A percentile compares a stretch with the other conserved stretches of the same genome.
Evolutionary conservation across 1,284 basidiomycete species (phyloP).

Genomic region (Moniliophthora roreri): DNA sequence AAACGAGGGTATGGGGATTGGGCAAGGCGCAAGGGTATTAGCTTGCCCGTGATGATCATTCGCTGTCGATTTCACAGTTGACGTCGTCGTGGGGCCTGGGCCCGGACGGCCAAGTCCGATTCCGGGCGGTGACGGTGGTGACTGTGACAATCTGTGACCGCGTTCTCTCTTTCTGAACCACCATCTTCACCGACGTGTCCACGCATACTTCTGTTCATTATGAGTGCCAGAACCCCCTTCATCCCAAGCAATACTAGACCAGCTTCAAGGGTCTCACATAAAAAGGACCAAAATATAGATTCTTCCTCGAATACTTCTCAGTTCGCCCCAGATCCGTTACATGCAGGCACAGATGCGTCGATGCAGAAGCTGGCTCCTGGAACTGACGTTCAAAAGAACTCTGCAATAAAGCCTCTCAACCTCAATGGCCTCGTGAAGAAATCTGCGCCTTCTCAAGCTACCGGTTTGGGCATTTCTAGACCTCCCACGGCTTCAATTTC

Average conservation of each 20-base stretch:
- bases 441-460: not conserved
- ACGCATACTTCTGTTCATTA: not conserved
- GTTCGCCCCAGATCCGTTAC: conserved; percentile 12
- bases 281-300: conserved; percentile 1
- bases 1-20: no score
- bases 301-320: not conserved
- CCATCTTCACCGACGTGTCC: no score
- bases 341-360: not conserved
- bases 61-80: no score
- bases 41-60: no score
- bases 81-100: no score
- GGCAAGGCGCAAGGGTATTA: no score
- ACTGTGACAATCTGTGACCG: no score
- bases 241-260: conserved; percentile 10
- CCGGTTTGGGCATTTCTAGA: not conserved
- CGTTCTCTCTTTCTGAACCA: no score
- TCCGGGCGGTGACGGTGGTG: no score
- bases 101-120: no score
- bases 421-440: conserved; percentile 11
- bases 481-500: no score
- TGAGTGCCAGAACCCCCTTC: conserved; percentile 16
- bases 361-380: not conserved
- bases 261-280: conserved; percentile 9
- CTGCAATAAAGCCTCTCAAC: conserved; percentile 5
- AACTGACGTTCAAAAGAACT: not conserved